phyloP scores from a whole-genome alignment of 2,329 filamentous ascomycete genomes.

The Leptographium wingfieldii region DNA sequence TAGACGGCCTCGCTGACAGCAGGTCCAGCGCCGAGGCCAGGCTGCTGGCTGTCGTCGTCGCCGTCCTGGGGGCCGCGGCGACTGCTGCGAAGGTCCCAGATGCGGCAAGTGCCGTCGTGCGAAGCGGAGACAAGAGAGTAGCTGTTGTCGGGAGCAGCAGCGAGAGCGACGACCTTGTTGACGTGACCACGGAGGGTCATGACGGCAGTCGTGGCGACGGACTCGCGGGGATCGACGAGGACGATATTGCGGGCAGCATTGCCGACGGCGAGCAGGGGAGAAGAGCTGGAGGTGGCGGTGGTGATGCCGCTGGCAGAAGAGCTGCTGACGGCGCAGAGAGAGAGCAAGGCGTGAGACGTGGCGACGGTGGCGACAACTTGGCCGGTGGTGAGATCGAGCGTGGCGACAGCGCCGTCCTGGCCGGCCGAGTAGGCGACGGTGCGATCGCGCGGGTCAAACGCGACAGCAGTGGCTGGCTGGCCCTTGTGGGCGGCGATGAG shows the following conservation, averaged over 20 bases:
- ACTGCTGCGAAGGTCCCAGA: conserved; percentile 82
- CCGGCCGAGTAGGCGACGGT: conserved; percentile 88
- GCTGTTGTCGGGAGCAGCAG: conserved; percentile 47
- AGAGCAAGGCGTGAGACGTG: conserved; percentile 73
- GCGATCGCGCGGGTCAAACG: conserved; percentile 74
- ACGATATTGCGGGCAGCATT: conserved; percentile 80
- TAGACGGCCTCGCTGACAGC: conserved; percentile 60
- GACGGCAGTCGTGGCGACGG: conserved; percentile 61
- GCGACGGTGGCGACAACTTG: conserved; percentile 69
- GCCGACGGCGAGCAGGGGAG: conserved; percentile 51
- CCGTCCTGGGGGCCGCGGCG: conserved; percentile 38
- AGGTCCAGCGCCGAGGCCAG: conserved; percentile 25
- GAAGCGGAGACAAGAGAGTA: conserved; percentile 82
- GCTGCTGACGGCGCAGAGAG: conserved; percentile 55
- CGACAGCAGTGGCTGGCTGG: conserved; percentile 60
- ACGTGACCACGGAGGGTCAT: conserved; percentile 88
- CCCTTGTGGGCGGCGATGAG: conserved; percentile 57
- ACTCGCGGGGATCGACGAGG: conserved; percentile 78
- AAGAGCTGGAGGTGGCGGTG: background rate
- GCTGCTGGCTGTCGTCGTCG: conserved; percentile 32
- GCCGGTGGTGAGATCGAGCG: conserved; percentile 78
- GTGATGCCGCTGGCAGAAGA: too few relatives aligned
- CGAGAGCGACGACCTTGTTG: conserved; percentile 51
- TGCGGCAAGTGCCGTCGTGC: conserved; percentile 80
- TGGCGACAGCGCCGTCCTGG: conserved; percentile 81